phyloP scores from a whole-genome alignment of 73 alveolate genomes.

The Stentor roeselii region DNA sequence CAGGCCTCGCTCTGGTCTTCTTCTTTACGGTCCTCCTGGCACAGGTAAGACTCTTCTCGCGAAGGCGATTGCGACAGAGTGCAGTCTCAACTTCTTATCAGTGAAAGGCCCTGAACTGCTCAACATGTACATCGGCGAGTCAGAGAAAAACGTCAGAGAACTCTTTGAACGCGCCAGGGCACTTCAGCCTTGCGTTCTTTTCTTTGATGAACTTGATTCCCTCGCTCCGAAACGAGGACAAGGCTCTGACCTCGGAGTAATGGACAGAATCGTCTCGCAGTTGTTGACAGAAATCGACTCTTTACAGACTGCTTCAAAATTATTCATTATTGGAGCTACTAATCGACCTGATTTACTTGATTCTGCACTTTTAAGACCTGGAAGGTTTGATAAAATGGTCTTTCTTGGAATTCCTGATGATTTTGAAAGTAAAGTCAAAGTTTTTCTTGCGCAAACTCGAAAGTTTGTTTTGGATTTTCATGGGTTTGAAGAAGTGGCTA shows the following conservation, averaged over 20 bases:
- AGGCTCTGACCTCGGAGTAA: constrained; percentile 77
- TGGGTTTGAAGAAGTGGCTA: constrained; percentile 1
- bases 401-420: constrained; percentile 63
- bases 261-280: constrained; percentile 93
- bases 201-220: constrained; percentile 95
- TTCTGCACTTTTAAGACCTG: constrained; percentile 81
- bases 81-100: constrained; percentile 79
- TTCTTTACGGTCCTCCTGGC: constrained; percentile 95
- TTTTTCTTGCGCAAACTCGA: constrained; percentile 23
- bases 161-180: constrained; percentile 85
- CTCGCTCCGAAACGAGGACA: constrained; percentile 90
- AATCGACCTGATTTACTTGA: constrained; percentile 92
- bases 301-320: constrained; percentile 33
- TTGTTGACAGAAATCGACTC: constrained; percentile 85
- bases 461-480: not conserved
- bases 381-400: constrained; percentile 87
- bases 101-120: constrained; percentile 95
- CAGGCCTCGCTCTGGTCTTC: constrained; percentile 79
- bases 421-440: not conserved
- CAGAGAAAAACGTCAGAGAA: constrained; percentile 91
- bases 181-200: constrained; percentile 83
- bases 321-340: constrained; percentile 90
- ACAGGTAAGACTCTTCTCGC: constrained; percentile 91
- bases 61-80: constrained; percentile 85
- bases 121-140: constrained; percentile 92